phyloP scores from a whole-genome alignment of 805 yeast genomes.

The Sungouiozyma ichnusensis region DNA sequence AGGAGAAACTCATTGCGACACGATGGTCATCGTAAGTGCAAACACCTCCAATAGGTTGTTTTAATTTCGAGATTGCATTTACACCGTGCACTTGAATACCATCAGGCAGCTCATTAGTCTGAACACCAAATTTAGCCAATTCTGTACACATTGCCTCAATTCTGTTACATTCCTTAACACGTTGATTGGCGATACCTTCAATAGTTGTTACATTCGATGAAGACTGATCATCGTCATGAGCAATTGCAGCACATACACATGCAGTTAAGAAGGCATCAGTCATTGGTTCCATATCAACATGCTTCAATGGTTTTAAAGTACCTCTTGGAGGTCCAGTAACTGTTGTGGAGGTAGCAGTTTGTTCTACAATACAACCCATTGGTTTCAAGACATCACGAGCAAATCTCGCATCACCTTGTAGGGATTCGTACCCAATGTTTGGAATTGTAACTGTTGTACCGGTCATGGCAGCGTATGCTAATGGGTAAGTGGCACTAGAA shows the following conservation, averaged over 20 bases:
- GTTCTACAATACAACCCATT: conserved; percentile 89
- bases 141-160: conserved; percentile 89
- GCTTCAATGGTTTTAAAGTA: conserved; percentile 52
- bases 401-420: conserved; percentile 96
- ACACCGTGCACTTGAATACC: conserved; percentile 84
- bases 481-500: conserved; percentile 93
- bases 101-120: conserved; percentile 76
- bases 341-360: conserved; percentile 77
- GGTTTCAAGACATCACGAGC: conserved; percentile 87
- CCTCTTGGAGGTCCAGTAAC: conserved; percentile 83
- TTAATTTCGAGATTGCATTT: conserved; percentile 35
- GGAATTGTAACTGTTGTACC: conserved; percentile 91
- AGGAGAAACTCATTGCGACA: conserved; percentile 94
- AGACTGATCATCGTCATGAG: conserved; percentile 39
- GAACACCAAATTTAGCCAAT: conserved; percentile 83
- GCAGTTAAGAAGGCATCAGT: conserved; percentile 98
- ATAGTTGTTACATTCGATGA: conserved; percentile 53
- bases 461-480: conserved; percentile 94
- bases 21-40: conserved; percentile 90
- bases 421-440: conserved; percentile 80
- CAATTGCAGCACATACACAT: conserved; percentile 92
- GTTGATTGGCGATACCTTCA: conserved; percentile 93
- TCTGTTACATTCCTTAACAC: conserved; percentile 95
- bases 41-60: conserved; percentile 54
- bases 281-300: conserved; percentile 98